Base-by-base conservation (phyloP, 2,329 filamentous ascomycete species). In the Botrytis tulipae region DNA sequence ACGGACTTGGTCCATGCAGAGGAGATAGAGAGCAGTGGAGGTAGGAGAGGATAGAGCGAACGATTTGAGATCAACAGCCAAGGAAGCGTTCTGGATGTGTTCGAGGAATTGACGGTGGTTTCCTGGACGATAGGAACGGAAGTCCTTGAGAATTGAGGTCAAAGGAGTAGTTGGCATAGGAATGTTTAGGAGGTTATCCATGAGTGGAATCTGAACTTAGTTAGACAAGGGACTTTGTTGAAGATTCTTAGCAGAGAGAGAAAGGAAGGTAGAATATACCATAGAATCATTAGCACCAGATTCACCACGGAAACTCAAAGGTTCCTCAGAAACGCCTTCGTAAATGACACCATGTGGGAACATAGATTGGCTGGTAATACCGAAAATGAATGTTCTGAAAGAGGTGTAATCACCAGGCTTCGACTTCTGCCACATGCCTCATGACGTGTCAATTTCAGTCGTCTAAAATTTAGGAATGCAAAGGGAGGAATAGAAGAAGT, bases 321-420 rank as follows among this genome's bases (percentile, higher is more conserved):
- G 92, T 80, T 92, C 85, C 74, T 92, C 89, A 76, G 91, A 91
- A 75, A 95, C 88, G 14, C 94, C 94, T 81, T 97, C 92, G 82
- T 98, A 98, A 65, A 97, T 84, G 12, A 98, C 95, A 14, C 95
- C 95, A 76, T 95, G 86, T 14, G 95, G 95, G 83, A 98, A 98
- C 94, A 98, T 97, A 79, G 90, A 91, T 83, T 98, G 95, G 66
- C 89, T 92, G 1, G 94, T 97, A 83, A 98, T 97, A 78, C 95
- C 95, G 80, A 97, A 97, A 84, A 98, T 98, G 85, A 98, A 98
- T 18, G 95, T 97, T 59, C 95, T 92, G 88, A 97, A 98, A 78
- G 89, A 92, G 74, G 92, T 93, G 84, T 98, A 98, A 77, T 94
- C 89, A 29, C 88, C 87, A 3, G 95, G 95, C 78, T 93, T 92